Evolutionary conservation across 768 basidiomycete species (phyloP).

Genomic region (Suillus variegatus): DNA sequence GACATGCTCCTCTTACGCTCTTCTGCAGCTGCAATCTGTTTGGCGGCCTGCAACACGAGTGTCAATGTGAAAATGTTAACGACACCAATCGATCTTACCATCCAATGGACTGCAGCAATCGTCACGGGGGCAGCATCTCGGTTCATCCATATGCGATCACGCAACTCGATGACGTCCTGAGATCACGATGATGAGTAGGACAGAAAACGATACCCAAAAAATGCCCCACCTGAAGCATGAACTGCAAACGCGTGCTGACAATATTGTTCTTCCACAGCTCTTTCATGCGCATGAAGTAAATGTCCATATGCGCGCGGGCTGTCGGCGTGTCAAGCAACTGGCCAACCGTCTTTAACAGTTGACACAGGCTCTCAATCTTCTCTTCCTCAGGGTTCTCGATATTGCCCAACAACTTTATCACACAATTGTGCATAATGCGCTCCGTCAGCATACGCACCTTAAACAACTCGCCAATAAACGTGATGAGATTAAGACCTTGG

Average conservation of each 20-base stretch:
- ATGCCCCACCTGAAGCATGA: conserved; percentile 85
- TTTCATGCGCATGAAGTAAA: conserved; percentile 92
- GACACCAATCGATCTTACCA: conserved; percentile 46
- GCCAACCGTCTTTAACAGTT: conserved; percentile 89
- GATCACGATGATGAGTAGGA: neutral
- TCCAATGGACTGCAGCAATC: conserved; percentile 85
- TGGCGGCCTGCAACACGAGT: conserved; percentile 58
- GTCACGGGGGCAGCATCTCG: conserved; percentile 85
- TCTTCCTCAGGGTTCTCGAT: conserved; percentile 96
- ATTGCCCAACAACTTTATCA: conserved; percentile 92
- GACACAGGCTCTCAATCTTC: conserved; percentile 95
- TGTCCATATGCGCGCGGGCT: conserved; percentile 83
- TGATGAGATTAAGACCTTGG: conserved; percentile 94
- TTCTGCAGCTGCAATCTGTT: conserved; percentile 71
- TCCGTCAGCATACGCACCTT: conserved; percentile 98
- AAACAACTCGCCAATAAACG: conserved; percentile 98
- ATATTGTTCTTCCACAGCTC: conserved; percentile 73
- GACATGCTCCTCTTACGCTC: conserved; percentile 79
- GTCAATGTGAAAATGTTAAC: conserved; percentile 7
- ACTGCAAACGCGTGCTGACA: conserved; percentile 86
- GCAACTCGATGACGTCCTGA: conserved; percentile 90
- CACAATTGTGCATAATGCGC: conserved; percentile 98
- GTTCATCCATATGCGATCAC: conserved; percentile 77
- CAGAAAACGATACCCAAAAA: conserved; percentile 3
- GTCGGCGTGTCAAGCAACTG: conserved; percentile 77